phyloP scores from a whole-genome alignment of 2,329 filamentous ascomycete genomes.

The Penicillium sp. region DNA sequence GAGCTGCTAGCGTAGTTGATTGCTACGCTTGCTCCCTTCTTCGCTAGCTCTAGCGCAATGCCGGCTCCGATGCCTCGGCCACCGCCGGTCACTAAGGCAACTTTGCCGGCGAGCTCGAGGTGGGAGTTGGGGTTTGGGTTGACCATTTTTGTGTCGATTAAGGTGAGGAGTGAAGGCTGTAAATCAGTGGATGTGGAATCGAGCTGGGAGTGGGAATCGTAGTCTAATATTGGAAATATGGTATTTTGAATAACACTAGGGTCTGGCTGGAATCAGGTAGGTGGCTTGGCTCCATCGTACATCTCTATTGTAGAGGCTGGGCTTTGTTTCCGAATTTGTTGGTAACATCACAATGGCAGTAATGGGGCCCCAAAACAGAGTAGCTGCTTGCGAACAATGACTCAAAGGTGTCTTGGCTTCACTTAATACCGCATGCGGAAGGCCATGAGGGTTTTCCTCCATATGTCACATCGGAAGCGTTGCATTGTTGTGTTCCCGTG shows the following conservation, averaged over 20 bases:
- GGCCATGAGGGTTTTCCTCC: not conserved
- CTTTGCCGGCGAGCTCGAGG: constrained; percentile 35
- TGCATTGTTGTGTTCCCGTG: constrained; percentile 8
- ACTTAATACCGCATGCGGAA: constrained; percentile 19
- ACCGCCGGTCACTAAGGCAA: constrained; percentile 37
- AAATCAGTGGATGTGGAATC: not conserved
- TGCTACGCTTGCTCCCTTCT: constrained; percentile 40
- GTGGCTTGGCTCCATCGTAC: constrained; percentile 1
- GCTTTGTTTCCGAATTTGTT: not conserved
- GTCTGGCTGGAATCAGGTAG: not conserved
- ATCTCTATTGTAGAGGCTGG: not conserved
- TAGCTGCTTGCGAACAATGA: constrained; percentile 1
- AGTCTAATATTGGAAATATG: not conserved
- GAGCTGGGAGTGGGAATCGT: not conserved
- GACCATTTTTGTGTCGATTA: constrained; percentile 16
- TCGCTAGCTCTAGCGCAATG: constrained; percentile 43
- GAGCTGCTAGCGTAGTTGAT: constrained; percentile 57
- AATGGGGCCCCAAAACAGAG: not conserved
- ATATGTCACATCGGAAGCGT: constrained; percentile 10
- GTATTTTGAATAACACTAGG: not conserved
- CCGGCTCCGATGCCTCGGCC: constrained; percentile 44
- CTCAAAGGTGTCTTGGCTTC: not conserved
- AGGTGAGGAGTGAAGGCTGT: not conserved
- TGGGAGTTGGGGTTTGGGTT: constrained; percentile 10
- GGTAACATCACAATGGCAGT: not conserved